Base-by-base conservation (phyloP, 2,329 filamentous ascomycete species). In the Knufia fluminis region DNA sequence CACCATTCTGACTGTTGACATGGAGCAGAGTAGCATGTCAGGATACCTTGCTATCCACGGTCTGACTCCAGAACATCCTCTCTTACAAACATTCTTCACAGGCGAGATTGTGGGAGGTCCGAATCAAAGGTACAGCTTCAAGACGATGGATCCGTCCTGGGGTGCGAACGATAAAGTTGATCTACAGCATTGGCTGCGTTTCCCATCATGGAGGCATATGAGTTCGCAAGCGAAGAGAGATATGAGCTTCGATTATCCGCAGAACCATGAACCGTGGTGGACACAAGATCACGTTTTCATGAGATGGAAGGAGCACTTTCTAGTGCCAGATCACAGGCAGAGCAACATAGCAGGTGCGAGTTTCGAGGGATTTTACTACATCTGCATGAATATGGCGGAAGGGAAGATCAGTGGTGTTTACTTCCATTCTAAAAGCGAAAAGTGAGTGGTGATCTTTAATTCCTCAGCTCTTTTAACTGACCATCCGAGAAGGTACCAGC, bases 351-450 rank as follows among this genome's bases (percentile, higher is more conserved):
- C 82, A 28, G 92, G 92, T 16, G 92, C 92, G 6, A 97, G 91
- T 62, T 98, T 97, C 53, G 92, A 98, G 64, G 92, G 92, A 0
- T 98, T 98, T 65, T 98, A 97, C 66, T 98, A 98, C 63, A 97
- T 98, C 58, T 96, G 90, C 71, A 97, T 97, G 72, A 95, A 97
- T 66, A 91, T 97, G 68, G 72, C 88, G 43, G 79, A 83, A 55
- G 92, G 91, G 6, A 83, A 78, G 55, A 85, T 98, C 35, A 90
- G 82, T 62, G 92, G 92, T 16, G 95, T 97, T 51, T 98, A 98
- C 69, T 98, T 95, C 66, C 92, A 98, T 70, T 86, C 87, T 10
- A 95, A 94, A 72, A 97, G 90, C 70, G 91, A 97, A 72, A 95
- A 91, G 87, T 96, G 69, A 70, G 85, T 78, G 49, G 33, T 48